These are phyloP conservation scores for Spizellomyces punctatus DNA, from an alignment of 192 early-diverging fungal genomes.

Conservation along the genomic window DNA sequence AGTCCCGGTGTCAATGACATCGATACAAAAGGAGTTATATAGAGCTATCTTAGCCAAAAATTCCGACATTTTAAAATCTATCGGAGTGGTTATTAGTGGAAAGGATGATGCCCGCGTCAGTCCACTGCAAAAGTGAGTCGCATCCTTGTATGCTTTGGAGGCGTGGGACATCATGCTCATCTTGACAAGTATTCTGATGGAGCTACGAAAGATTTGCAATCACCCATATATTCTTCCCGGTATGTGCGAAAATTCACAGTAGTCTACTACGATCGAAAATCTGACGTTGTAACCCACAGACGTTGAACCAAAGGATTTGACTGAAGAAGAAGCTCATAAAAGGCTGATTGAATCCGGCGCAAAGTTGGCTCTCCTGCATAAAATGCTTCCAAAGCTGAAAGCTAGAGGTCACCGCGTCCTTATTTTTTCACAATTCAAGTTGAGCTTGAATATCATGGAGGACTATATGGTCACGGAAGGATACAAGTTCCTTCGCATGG, in stretches of 20 bases:
- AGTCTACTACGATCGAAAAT: neutral
- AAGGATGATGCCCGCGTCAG: slow-evolving; percentile 27
- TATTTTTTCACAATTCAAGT: slow-evolving; percentile 87
- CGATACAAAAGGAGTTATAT: slow-evolving; percentile 71
- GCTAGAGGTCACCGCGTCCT: slow-evolving; percentile 66
- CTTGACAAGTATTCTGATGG: slow-evolving; percentile 62
- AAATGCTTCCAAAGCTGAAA: slow-evolving; percentile 69
- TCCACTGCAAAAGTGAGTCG: slow-evolving; percentile 23
- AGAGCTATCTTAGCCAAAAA: slow-evolving; percentile 63
- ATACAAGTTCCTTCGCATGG: slow-evolving; percentile 56
- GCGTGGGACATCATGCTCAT: too few species aligned
- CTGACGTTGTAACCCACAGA: slow-evolving; percentile 12
- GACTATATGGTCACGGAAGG: slow-evolving; percentile 60
- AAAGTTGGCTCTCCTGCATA: slow-evolving; percentile 66
- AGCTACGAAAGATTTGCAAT: slow-evolving; percentile 68
- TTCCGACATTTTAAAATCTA: slow-evolving; percentile 47
- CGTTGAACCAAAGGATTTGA: slow-evolving; percentile 45
- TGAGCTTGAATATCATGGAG: slow-evolving; percentile 81
- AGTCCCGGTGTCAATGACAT: slow-evolving; percentile 70
- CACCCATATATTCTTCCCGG: slow-evolving; percentile 63
- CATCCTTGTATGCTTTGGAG: too few species aligned
- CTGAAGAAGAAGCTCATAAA: slow-evolving; percentile 37
- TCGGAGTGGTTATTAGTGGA: slow-evolving; percentile 38
- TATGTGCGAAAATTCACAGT: neutral
- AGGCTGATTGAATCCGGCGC: slow-evolving; percentile 66